These are phyloP conservation scores for Talaromyces rugulosus DNA, from an alignment of 2,329 filamentous ascomycete species.

Conservation along the genomic window DNA sequence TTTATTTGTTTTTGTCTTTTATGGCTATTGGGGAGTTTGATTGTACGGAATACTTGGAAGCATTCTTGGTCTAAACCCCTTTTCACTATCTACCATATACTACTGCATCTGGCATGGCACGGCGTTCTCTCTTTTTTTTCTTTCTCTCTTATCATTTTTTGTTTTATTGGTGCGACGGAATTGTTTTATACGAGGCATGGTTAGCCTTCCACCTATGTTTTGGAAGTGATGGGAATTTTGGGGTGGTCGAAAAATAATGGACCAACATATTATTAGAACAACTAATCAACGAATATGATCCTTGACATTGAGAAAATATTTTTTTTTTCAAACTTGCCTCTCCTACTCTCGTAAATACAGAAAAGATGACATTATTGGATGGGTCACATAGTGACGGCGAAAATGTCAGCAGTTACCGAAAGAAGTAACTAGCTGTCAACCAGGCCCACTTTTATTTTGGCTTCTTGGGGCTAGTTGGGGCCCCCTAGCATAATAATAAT, in stretches of 20 bases:
- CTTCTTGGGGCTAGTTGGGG: neutral
- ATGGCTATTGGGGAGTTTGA: slow-evolving; percentile 4
- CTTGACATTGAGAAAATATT: neutral
- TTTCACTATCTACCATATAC: slow-evolving; percentile 4
- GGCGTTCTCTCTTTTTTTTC: slow-evolving; percentile 7
- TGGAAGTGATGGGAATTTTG: neutral
- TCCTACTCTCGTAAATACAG: too few species aligned
- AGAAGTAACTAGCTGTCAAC: neutral
- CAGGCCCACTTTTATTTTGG: neutral
- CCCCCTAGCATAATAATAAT: neutral
- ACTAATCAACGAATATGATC: neutral
- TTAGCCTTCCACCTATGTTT: neutral
- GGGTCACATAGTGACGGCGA: neutral
- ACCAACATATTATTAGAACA: neutral
- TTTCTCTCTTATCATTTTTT: neutral
- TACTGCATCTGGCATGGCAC: slow-evolving; percentile 13
- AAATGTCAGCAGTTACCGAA: neutral
- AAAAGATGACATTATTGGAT: neutral
- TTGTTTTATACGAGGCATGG: neutral
- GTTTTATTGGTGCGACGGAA: neutral
- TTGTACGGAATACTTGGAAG: slow-evolving; percentile 6
- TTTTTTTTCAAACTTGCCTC: neutral
- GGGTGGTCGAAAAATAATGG: neutral
- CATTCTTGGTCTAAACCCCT: slow-evolving; percentile 5
- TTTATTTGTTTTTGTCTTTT: neutral